Base-by-base conservation (phyloP, 331 rosid genomes). In the Quercus lobata region DNA sequence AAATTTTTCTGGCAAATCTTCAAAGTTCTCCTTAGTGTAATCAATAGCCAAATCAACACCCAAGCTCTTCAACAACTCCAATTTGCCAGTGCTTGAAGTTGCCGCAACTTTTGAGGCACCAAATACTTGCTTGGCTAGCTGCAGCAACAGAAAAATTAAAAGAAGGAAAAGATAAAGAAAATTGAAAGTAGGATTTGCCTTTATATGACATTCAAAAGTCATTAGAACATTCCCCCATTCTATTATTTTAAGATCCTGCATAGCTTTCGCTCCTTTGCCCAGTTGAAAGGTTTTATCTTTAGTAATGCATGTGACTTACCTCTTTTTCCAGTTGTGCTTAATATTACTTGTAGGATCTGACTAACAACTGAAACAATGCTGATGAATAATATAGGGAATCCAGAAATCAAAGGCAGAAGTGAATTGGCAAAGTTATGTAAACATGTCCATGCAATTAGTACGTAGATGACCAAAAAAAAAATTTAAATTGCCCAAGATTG, bases 51-150 rank as follows among this genome's bases (percentile, higher is more conserved):
- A 84, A 91, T 96, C 99, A 80, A 88, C 92, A 37, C 99, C 97
- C 78, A 93, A 76, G 83, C 93, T 93, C 86, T 96, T 93, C 87
- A 93, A 75, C 15, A 93, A 76, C 77, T 93, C 97, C 84, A 93
- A 76, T 49, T 96, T 83, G 71, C 91, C 86, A 17, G 94, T 88
- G 91, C 98, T 93, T 29, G 97, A 69, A 72, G 99, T 96, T 78
- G 99, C 98, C 11, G 92, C 97, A 16, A 96, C 89, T 87, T 87
- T 86, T 56, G 97, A 90, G 76, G 99, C 99, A 24, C 99, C 98
- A 78, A 91, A 93, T 17, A 96, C 98, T 69, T 96, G 92, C 80
- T 91, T 96, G 29, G 97, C 99, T 71, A 96, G 84, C 99, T 96
- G 82, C 53, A 68, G n/a, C 24, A 35, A 68, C 4, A 35, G 27